Evolutionary conservation across 345 rosid species (phyloP), one percentile per base, ranked within the genome.

Genomic region (Citrus glauca): DNA sequence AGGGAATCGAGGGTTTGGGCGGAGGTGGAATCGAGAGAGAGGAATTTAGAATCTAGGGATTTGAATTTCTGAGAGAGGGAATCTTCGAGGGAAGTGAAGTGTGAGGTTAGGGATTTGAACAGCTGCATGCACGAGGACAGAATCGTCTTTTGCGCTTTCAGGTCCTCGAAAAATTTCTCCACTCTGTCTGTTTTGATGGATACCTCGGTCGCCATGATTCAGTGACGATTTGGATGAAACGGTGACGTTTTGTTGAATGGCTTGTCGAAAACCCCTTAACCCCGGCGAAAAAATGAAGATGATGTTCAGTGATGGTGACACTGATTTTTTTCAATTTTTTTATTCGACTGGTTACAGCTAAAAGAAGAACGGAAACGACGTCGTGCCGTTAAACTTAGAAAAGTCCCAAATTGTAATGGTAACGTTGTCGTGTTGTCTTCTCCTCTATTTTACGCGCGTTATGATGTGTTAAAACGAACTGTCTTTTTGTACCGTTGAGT

Each of bases 91-190:
- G 90, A 78, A 69, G 74, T n/a, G 87, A 86, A 87, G 76, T 82
- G 89, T 35, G 80, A 28, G 79, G 87, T 81, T 22, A 86, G 82
- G 76, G 85, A 7, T 30, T 84, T 81, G 72, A 86, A 90, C 19
- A 90, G 61, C 60, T 85, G 80, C 38, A 85, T 75, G 85, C 91
- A 88, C 19, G 87, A 78, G 40, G 89, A 70, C 9, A 90, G 68
- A 50, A 84, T 65, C 27, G 82, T 56, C 79, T 78, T 88, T 73
- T 83, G 87, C 13, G 84, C 55, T 50, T 83, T 86, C 35, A 88
- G 87, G 79, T 84, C 85, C 17, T 81, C 72, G 79, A 84, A 66
- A 81, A 88, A 86, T 78, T 84, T 80, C 84, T 81, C 75, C 42
- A 86, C 81, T 72, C 82, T 75, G 37, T 84, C 88, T 9, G 88